Evolutionary conservation across 768 basidiomycete genomes (phyloP), one percentile per base, ranked within the genome.

Genomic region (Daedalea quercina): DNA sequence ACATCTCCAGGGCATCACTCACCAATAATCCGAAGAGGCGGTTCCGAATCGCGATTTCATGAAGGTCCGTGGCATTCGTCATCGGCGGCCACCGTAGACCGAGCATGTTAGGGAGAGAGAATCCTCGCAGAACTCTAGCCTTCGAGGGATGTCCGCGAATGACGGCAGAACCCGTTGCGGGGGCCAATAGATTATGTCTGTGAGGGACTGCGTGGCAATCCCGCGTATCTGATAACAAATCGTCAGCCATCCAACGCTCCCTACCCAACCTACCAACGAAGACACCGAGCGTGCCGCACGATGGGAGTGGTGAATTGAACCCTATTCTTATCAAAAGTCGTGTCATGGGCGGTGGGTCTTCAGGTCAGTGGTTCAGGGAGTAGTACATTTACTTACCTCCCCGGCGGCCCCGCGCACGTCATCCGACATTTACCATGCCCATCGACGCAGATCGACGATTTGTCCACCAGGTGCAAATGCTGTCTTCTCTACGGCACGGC

Each of bases 241-340:
- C 8, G 34, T 15, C 48, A 31, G 22, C 25, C 48, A 9, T 49
- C 24, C 35, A n/a, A 24, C 48, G 6, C 48, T 40, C 48, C 34
- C 33, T 12, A 40, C 3, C 6, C 35, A 23, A 49, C 35, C 33
- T 40, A 22, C 22, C 25, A 49, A 40, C 25, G 35, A 15, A 49
- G 15, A 40, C 37, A 40, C 17, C 7, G 4, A 49, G 48, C 48
- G 22, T 40, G 37, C 20, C 48, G 22, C 34, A 40, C 46, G 24
- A 11, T 47, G 46, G 25, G 48, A 40, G 7, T 35, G 46, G 46
- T 9, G 35, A 24, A 35, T 37, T 23, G 19, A 49, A 49, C 48
- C 35, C 48, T 49, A 49, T 49, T 49, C 48, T 49, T 49, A 49
- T 49, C 48, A 49, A 19, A 20, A 9, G 19, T 45, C 26, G 20